phyloP scores from a whole-genome alignment of 2,329 filamentous ascomycete species.

The Claviceps maximensis region DNA sequence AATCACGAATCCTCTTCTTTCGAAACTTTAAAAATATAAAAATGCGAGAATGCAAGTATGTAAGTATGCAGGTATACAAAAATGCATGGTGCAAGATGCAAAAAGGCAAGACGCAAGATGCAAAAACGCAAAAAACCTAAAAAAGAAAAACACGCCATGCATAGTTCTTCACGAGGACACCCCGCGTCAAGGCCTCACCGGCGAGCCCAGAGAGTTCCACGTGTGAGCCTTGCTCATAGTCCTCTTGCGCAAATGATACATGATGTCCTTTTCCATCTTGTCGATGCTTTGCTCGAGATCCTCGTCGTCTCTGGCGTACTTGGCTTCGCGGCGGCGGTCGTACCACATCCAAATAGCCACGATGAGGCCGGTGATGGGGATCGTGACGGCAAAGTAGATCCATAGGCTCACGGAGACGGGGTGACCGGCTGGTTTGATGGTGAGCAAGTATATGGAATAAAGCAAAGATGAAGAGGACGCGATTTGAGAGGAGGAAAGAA shows the following conservation, averaged over 20 bases:
- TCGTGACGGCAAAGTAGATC: constrained; percentile 50
- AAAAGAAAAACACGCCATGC: too few relatives aligned
- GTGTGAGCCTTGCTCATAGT: constrained; percentile 44
- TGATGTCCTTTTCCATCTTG: constrained; percentile 43
- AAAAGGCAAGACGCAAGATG: too few relatives aligned
- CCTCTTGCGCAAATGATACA: constrained; percentile 40
- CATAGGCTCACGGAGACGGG: constrained; percentile 41
- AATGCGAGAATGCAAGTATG: too few relatives aligned
- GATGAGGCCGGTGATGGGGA: constrained; percentile 43
- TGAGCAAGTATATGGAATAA: not conserved
- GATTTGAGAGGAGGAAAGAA: not conserved
- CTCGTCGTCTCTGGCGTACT: constrained; percentile 34
- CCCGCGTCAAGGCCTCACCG: not conserved
- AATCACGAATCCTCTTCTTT: too few relatives aligned
- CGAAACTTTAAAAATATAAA: too few relatives aligned
- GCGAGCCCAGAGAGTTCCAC: constrained; percentile 30
- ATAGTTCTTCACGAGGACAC: too few relatives aligned
- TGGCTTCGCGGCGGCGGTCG: constrained; percentile 35
- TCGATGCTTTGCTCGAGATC: constrained; percentile 42
- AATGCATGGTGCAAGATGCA: too few relatives aligned
- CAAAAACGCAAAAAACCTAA: too few relatives aligned
- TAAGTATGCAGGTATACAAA: too few relatives aligned
- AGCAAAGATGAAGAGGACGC: not conserved
- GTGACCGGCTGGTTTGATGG: constrained; percentile 14
- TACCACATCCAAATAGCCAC: constrained; percentile 42